Evolutionary conservation across 768 basidiomycete species (phyloP).

Genomic region (Trametes sanguinea): DNA sequence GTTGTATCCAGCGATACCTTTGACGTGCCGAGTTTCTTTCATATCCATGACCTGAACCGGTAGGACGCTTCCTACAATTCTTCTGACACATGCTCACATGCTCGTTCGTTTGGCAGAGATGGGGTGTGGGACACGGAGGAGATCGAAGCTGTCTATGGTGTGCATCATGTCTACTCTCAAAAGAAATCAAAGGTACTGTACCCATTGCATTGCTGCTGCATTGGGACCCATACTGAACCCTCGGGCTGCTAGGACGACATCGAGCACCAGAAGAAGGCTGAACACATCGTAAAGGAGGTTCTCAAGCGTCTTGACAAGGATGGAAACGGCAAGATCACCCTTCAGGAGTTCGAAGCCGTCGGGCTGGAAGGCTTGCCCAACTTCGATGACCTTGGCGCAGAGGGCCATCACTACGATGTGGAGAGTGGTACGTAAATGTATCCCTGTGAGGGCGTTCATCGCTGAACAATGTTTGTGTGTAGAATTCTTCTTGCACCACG

Average conservation of each 20-base stretch:
- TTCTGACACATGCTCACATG: not conserved
- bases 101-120: not conserved
- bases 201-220: not conserved
- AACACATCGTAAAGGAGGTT: constrained; percentile 71
- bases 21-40: constrained; percentile 88
- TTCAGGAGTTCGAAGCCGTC: constrained; percentile 70
- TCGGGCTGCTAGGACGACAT: constrained; percentile 56
- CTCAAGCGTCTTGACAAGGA: constrained; percentile 73
- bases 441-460: not conserved
- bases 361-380: constrained; percentile 79
- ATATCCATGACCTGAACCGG: constrained; percentile 91
- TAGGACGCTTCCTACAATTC: constrained; percentile 33
- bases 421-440: constrained; percentile 68
- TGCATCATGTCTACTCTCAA: constrained; percentile 88
- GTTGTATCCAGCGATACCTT: constrained; percentile 65
- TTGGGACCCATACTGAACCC: not conserved
- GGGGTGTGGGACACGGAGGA: constrained; percentile 76
- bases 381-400: constrained; percentile 81
- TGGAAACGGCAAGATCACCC: constrained; percentile 66
- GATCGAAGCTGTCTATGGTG: constrained; percentile 94
- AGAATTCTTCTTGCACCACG: constrained; percentile 98
- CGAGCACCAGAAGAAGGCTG: constrained; percentile 81
- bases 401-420: constrained; percentile 92
- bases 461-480: not conserved
- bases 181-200: constrained; percentile 69